A percentile compares a stretch with the other conserved stretches of the same genome.
phyloP scores from a whole-genome alignment of 2,329 filamentous ascomycete species.

The Fragosphaeria purpurea region DNA sequence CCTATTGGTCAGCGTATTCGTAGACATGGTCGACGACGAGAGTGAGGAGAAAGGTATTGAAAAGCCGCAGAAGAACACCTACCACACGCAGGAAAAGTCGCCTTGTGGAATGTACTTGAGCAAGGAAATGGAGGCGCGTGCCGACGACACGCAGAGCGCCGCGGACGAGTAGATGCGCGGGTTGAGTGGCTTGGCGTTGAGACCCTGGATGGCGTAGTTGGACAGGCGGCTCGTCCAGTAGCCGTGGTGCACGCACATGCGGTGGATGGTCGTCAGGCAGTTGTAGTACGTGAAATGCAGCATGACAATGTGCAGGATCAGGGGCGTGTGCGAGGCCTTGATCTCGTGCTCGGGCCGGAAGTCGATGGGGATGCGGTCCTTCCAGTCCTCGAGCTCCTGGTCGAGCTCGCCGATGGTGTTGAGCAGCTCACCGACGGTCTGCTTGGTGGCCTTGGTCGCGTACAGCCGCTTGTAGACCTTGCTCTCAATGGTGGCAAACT shows the following conservation, averaged over 20 bases:
- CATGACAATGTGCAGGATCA: constrained; percentile 91
- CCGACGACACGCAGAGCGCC: constrained; percentile 83
- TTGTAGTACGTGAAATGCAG: constrained; percentile 98
- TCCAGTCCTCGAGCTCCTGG: constrained; percentile 84
- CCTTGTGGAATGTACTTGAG: constrained; percentile 95
- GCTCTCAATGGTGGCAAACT: constrained; percentile 84
- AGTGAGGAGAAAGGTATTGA: too few species aligned
- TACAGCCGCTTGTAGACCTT: constrained; percentile 91
- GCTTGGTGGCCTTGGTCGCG: constrained; percentile 81
- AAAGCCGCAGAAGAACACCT: constrained; percentile 25
- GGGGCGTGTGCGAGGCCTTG: constrained; percentile 78
- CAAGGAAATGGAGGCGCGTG: constrained; percentile 82
- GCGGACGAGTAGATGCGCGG: constrained; percentile 91
- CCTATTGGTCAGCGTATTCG: constrained; percentile 30
- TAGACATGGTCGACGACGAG: constrained; percentile 18
- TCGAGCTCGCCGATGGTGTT: constrained; percentile 96
- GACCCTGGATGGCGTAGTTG: constrained; percentile 87
- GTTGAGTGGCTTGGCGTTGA: constrained; percentile 84
- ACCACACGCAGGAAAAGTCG: constrained; percentile 93
- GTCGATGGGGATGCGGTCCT: constrained; percentile 87
- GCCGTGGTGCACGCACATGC: constrained; percentile 95
- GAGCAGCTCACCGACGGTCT: constrained; percentile 83
- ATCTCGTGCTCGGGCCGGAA: constrained; percentile 98
- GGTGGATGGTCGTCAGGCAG: constrained; percentile 91
- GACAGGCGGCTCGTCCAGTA: constrained; percentile 96